Evolutionary conservation across 2,329 filamentous ascomycete genomes (phyloP), one percentile per base, ranked within the genome.

Genomic region (Fusarium xylarioides): DNA sequence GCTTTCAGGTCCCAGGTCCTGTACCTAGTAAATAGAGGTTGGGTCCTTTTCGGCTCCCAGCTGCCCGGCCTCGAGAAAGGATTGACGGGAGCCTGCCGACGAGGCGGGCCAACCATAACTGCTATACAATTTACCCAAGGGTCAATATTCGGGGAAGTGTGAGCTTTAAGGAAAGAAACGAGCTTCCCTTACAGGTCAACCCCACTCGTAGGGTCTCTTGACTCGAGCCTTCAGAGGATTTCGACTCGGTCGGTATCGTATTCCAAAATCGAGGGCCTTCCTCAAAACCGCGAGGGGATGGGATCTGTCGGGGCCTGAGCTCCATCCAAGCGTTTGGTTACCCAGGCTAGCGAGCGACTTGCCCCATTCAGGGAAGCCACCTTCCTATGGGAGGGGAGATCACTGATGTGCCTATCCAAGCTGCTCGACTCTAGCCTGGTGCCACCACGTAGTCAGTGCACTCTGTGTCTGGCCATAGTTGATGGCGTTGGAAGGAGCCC

Each of bases 361-460:
- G 63, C 35, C 53, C 47, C 53, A 34, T 35, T 42, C 54, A 57
- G 38, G 38, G 56, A 74, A 71, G 55, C 35, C 53, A 68, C 57
- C 58, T 53, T 63, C 54, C 35, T 38, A 34, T 74, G 58, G 55
- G n/a, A 62, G 58, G 55, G 55, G 26, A 65, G 62, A 72, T 71
- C 62, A 66, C 38, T 60, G 68, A 67, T 71, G 43, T 61, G 68
- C 54, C 53, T 71, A 67, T 66, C 70, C 61, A 57, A 59, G 38
- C 52, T 74, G 57, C 66, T 66, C 52, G 55, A 56, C 57, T 63
- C 57, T 66, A 35, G 56, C 53, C 63, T 19, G 53, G 67, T 73
- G 67, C 70, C 70, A 73, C 66, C 53, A 26, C 54, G 54, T 32
- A 74, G 70, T 73, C 70, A 74, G 67, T 73, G 71, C 71, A 55